phyloP scores from a whole-genome alignment of 202 grass and related monocot genomes.

The Miscanthus sacchariflorus region DNA sequence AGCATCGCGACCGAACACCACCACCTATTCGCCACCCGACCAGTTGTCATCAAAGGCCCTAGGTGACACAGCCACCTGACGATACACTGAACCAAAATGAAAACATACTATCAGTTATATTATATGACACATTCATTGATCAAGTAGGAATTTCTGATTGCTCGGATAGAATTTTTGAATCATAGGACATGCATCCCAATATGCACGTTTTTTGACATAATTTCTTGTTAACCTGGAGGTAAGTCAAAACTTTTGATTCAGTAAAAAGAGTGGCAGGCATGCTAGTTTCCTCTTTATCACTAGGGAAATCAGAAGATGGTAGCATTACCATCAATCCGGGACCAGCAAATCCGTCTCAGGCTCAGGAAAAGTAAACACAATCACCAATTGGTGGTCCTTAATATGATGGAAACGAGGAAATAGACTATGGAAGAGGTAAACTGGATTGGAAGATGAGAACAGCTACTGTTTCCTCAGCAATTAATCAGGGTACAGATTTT shows the following conservation, averaged over 20 bases:
- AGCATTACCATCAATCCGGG: background rate
- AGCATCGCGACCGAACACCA: background rate
- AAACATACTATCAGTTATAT: background rate
- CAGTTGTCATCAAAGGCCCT: conserved; percentile 3
- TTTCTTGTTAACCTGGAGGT: background rate
- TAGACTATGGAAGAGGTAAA: background rate
- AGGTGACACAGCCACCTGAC: background rate
- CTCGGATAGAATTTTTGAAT: background rate
- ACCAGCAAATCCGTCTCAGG: background rate
- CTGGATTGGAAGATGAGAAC: background rate
- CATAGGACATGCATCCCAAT: background rate
- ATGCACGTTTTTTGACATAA: background rate
- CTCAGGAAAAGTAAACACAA: background rate
- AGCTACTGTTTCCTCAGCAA: background rate
- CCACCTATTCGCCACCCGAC: background rate
- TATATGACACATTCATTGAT: background rate
- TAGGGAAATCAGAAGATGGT: background rate
- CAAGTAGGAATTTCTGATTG: background rate
- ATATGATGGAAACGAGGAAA: background rate
- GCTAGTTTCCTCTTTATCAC: background rate
- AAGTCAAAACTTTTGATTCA: background rate
- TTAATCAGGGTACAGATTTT: background rate
- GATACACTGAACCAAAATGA: background rate
- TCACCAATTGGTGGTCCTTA: background rate
- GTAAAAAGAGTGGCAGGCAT: too few relatives aligned